Evolutionary conservation across 2,329 filamentous ascomycete species (phyloP).

Genomic region (Diaporthe helianthi): DNA sequence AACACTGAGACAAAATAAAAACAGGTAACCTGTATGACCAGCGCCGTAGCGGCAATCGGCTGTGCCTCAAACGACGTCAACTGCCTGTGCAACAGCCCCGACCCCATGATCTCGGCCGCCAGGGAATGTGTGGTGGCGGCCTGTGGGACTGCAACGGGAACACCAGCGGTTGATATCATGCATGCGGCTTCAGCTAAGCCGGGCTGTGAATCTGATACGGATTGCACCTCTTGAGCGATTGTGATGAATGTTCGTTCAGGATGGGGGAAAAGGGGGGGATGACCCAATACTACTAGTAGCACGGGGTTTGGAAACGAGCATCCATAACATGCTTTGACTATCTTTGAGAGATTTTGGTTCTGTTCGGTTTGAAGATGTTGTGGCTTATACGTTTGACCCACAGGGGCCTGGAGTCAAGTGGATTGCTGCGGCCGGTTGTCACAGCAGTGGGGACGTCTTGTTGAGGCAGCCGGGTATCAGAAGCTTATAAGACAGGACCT

Average conservation of each 20-base stretch:
- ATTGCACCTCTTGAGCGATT: too few relatives aligned
- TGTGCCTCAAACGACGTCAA: neutral
- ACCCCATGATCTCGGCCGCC: neutral
- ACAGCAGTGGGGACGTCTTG: neutral
- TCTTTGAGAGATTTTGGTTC: neutral
- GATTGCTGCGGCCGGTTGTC: neutral
- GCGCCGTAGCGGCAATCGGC: neutral
- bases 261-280: too few relatives aligned
- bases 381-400: neutral
- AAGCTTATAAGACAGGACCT: neutral
- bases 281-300: too few relatives aligned
- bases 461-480: slow-evolving; percentile 2
- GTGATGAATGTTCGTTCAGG: too few relatives aligned
- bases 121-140: neutral
- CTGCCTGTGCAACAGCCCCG: neutral
- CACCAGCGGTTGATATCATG: too few relatives aligned
- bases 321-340: too few relatives aligned
- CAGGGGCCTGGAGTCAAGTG: too few relatives aligned
- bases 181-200: too few relatives aligned
- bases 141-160: neutral
- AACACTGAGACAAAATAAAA: neutral
- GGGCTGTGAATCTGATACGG: neutral
- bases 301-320: neutral
- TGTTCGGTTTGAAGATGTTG: neutral
- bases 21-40: slow-evolving; percentile 19